Evolutionary conservation across 2,329 filamentous ascomycete genomes (phyloP), one percentile per base, ranked within the genome.

Genomic region (Zymoseptoria brevis): DNA sequence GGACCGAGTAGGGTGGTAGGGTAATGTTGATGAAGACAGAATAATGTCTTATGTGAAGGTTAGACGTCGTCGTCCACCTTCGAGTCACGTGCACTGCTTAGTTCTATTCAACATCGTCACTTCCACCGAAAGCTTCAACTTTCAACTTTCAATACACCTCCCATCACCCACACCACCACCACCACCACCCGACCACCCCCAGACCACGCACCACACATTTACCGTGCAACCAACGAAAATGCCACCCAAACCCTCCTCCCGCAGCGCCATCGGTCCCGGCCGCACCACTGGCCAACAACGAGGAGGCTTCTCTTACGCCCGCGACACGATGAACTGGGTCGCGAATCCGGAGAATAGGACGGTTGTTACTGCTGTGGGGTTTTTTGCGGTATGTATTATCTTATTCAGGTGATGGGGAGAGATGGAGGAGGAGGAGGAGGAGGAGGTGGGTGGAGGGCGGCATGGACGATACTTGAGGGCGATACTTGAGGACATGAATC

Each of bases 261-360:
- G 35, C 35, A 45, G 16, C 11, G 35, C 35, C 6, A 45, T 45
- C 35, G 35, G 35, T n/a, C 35, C 35, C 35, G 35, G 35, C 35
- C 35, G 35, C 35, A 41, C 11, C 35, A 41, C 35, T 13, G 6
- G 9, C 5, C 13, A 13, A 45, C 35, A 45, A n/a, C 35, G 35
- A 45, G 35, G 35, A 45, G 35, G 35, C 8, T 11, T 1, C 35
- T 13, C 9, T 1, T 45, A 45, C 35, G 75, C 74, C 52, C 68
- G 68, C 62, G 72, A 67, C 60, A 69, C 75, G 53, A 68, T 77
- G 61, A 69, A 73, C 58, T 72, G 71, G 48, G 64, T 81, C 54
- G 77, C 76, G 54, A 75, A 71, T 63, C 68, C 74, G 50, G 79
- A 81, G 64, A 82, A 82, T 69, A 71, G 78, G 62, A 75, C 70